A percentile compares a stretch with the other conserved stretches of the same genome.
Conservation (phyloP, 768 basidiomycete genomes). For the Chalciporus sphaerocephalus region DNA sequence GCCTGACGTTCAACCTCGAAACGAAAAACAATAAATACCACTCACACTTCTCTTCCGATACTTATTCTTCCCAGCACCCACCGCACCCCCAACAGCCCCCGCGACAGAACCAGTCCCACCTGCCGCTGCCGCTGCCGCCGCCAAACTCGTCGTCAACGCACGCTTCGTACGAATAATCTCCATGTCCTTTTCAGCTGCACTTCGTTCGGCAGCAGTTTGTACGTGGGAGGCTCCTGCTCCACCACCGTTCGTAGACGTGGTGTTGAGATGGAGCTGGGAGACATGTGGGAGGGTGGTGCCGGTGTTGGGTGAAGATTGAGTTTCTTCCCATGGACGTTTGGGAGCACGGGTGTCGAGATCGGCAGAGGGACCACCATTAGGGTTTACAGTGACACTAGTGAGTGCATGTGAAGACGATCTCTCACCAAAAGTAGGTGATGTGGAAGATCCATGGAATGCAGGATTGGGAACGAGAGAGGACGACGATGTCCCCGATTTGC, state of each 20-base stretch:
- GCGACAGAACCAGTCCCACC: slow-evolving; percentile 35
- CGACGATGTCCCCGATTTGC: slow-evolving; percentile 19
- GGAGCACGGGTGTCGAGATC: slow-evolving; percentile 47
- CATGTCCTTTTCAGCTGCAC: slow-evolving; percentile 81
- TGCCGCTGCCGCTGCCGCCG: slow-evolving; percentile 39
- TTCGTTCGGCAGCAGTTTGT: slow-evolving; percentile 40
- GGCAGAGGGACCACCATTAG: slow-evolving; percentile 23
- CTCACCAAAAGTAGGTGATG: slow-evolving; percentile 21
- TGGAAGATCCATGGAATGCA: slow-evolving; percentile 15
- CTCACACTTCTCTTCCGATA: slow-evolving; percentile 84
- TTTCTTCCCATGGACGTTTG: slow-evolving; percentile 78
- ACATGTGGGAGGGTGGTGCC: slow-evolving; percentile 16
- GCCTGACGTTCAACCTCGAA: too few species aligned
- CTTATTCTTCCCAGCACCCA: slow-evolving; percentile 55
- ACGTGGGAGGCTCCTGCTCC: slow-evolving; percentile 16
- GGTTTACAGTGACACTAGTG: slow-evolving; percentile 28
- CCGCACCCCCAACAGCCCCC: slow-evolving; percentile 20
- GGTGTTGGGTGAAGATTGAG: slow-evolving; percentile 12
- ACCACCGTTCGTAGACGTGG: slow-evolving; percentile 9
- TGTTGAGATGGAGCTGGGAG: slow-evolving; percentile 23
- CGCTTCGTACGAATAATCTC: slow-evolving; percentile 78
- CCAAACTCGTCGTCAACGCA: slow-evolving; percentile 62
- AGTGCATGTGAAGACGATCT: slow-evolving; percentile 12
- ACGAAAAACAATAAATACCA: slow-evolving; percentile 20
- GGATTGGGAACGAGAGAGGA: slow-evolving; percentile 9